Conservation (phyloP, 805 yeast genomes). For the Candida michaelii region DNA sequence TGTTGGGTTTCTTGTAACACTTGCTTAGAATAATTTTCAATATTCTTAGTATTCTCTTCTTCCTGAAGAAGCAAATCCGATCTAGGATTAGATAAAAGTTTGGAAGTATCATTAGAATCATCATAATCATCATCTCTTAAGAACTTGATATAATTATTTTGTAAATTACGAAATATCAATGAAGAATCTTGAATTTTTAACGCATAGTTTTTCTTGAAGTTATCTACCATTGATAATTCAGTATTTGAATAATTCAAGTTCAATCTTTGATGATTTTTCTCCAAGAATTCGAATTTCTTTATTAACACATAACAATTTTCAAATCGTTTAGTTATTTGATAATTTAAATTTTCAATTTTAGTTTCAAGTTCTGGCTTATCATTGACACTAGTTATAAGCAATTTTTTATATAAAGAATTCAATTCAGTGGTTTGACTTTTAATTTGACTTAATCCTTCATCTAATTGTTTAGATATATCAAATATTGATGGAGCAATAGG, state of each 20-base stretch:
- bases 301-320: conserved; percentile 78
- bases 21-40: conserved; percentile 39
- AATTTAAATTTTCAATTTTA: conserved; percentile 76
- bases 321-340: conserved; percentile 68
- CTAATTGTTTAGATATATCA: conserved; percentile 71
- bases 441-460: conserved; percentile 55
- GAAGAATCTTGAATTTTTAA: conserved; percentile 77
- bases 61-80: conserved; percentile 15
- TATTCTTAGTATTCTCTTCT: conserved; percentile 29
- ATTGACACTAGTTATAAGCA: conserved; percentile 82
- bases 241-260: conserved; percentile 39
- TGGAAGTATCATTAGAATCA: conserved; percentile 14
- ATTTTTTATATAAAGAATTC: conserved; percentile 71
- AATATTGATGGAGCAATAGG: conserved; percentile 76
- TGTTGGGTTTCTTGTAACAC: conserved; percentile 26
- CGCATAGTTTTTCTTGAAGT: conserved; percentile 83
- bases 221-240: conserved; percentile 68
- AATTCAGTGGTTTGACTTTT: conserved; percentile 57
- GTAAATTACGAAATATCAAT: conserved; percentile 78
- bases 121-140: conserved; percentile 71
- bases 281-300: conserved; percentile 55
- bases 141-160: conserved; percentile 83
- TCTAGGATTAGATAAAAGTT: conserved; percentile 3
- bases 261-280: conserved; percentile 41
- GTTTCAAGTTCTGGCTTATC: conserved; percentile 77